Conservation (phyloP, 2,329 filamentous ascomycete genomes). For the Daldinia sp. region DNA sequence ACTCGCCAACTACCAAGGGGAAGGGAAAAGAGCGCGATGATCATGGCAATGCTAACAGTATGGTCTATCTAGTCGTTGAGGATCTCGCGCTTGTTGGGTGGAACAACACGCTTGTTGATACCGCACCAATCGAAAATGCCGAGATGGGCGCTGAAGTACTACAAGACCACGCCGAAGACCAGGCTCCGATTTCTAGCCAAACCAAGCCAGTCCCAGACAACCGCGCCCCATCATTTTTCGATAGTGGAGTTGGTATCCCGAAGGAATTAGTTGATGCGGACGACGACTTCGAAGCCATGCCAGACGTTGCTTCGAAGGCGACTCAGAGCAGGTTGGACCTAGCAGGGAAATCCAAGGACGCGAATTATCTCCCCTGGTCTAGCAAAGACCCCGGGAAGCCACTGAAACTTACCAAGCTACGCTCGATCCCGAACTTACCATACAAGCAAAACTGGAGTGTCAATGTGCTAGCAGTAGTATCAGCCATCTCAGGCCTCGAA, state of each 20-base stretch:
- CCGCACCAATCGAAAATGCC: constrained; percentile 34
- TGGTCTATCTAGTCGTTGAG: constrained; percentile 61
- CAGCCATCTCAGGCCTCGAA: constrained; percentile 61
- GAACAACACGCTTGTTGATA: constrained; percentile 57
- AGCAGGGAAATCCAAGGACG: constrained; percentile 19
- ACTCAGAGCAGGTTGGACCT: constrained; percentile 41
- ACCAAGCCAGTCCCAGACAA: not conserved
- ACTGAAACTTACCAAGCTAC: constrained; percentile 64
- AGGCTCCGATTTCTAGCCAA: not conserved
- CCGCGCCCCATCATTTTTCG: constrained; percentile 7
- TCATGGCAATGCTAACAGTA: constrained; percentile 34
- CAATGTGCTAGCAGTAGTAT: constrained; percentile 66
- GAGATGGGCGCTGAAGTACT: not conserved
- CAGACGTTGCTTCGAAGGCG: constrained; percentile 45
- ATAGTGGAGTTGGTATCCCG: constrained; percentile 18
- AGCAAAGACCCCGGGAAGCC: constrained; percentile 58
- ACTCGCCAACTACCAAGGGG: constrained; percentile 18
- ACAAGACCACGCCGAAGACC: constrained; percentile 5
- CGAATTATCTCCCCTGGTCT: constrained; percentile 51
- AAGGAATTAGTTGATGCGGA: constrained; percentile 47
- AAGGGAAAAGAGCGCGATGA: constrained; percentile 22
- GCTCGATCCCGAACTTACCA: constrained; percentile 63
- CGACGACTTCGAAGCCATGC: constrained; percentile 57
- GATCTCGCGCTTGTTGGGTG: constrained; percentile 62
- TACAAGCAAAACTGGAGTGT: constrained; percentile 70